phyloP scores from a whole-genome alignment of 2,329 filamentous ascomycete genomes.

The Colletotrichum sojae region DNA sequence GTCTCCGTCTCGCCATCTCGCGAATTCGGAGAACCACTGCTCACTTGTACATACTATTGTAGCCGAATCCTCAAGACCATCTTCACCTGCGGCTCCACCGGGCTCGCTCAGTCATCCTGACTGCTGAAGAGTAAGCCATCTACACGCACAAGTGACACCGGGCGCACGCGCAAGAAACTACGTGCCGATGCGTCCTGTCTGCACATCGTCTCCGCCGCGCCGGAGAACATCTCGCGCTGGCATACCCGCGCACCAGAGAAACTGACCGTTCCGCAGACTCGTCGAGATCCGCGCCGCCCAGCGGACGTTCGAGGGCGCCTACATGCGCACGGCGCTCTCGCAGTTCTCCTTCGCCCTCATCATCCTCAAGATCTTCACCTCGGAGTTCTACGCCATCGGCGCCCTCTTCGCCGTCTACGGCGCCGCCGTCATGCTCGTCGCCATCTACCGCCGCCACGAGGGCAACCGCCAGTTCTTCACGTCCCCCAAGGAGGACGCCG shows the following conservation, averaged over 20 bases:
- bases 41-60: constrained; percentile 21
- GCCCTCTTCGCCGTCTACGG: constrained; percentile 95
- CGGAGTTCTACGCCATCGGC: constrained; percentile 97
- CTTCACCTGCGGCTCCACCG: constrained; percentile 87
- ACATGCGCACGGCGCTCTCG: constrained; percentile 92
- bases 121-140: constrained; percentile 76
- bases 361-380: constrained; percentile 95
- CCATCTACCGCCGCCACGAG: constrained; percentile 88
- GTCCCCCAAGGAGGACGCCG: constrained; percentile 52
- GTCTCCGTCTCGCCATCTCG: too few species aligned
- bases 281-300: constrained; percentile 96
- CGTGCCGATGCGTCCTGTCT: too few species aligned
- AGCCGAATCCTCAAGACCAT: constrained; percentile 78
- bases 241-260: background rate
- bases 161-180: too few species aligned
- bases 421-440: constrained; percentile 84
- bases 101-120: constrained; percentile 86
- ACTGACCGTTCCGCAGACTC: constrained; percentile 63
- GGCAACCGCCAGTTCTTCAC: constrained; percentile 95
- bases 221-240: background rate
- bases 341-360: constrained; percentile 97
- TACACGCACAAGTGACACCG: too few species aligned
- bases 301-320: constrained; percentile 96
- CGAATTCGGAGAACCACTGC: too few species aligned
- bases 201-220: background rate